phyloP scores from a whole-genome alignment of 2,329 filamentous ascomycete genomes.

The Apiospora saccharicola region DNA sequence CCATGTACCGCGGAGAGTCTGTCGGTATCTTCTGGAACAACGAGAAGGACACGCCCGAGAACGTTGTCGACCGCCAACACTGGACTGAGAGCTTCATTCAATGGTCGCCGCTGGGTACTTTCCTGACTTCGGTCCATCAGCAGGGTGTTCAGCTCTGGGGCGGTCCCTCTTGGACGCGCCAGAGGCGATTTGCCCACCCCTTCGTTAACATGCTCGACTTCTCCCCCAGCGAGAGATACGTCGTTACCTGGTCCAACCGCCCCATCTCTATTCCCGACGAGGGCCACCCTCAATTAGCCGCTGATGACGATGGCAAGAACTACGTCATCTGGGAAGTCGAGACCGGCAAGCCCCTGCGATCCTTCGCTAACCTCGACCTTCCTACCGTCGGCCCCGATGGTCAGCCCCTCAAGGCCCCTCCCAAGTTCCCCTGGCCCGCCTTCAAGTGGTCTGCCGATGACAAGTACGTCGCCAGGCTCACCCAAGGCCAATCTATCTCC shows the following conservation, averaged over 20 bases:
- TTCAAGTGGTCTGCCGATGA: slow-evolving; percentile 99
- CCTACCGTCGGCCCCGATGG: slow-evolving; percentile 67
- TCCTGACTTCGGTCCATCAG: slow-evolving; percentile 90
- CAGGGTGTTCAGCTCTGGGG: slow-evolving; percentile 99
- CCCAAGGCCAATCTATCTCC: slow-evolving; percentile 86
- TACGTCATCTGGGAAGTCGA: slow-evolving; percentile 98
- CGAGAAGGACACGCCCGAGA: slow-evolving; percentile 88
- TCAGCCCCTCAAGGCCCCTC: slow-evolving; percentile 71
- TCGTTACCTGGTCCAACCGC: slow-evolving; percentile 96
- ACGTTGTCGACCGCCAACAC: slow-evolving; percentile 88
- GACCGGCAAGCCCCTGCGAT: slow-evolving; percentile 87
- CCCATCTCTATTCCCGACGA: slow-evolving; percentile 92
- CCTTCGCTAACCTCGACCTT: slow-evolving; percentile 89
- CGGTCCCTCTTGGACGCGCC: slow-evolving; percentile 85
- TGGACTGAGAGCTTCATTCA: slow-evolving; percentile 99
- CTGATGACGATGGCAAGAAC: slow-evolving; percentile 98
- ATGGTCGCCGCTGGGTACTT: slow-evolving; percentile 96
- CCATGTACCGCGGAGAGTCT: slow-evolving; percentile 89
- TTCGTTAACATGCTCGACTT: slow-evolving; percentile 97
- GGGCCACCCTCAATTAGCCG: slow-evolving; percentile 80
- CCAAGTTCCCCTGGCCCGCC: slow-evolving; percentile 96
- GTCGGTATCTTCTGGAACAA: slow-evolving; percentile 99
- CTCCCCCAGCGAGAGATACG: slow-evolving; percentile 89
- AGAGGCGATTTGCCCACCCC: slow-evolving; percentile 93
- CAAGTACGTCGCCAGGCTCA: slow-evolving; percentile 94